Conservation (phyloP, 2,329 filamentous ascomycete species). For the Neocucurbitaria cava region DNA sequence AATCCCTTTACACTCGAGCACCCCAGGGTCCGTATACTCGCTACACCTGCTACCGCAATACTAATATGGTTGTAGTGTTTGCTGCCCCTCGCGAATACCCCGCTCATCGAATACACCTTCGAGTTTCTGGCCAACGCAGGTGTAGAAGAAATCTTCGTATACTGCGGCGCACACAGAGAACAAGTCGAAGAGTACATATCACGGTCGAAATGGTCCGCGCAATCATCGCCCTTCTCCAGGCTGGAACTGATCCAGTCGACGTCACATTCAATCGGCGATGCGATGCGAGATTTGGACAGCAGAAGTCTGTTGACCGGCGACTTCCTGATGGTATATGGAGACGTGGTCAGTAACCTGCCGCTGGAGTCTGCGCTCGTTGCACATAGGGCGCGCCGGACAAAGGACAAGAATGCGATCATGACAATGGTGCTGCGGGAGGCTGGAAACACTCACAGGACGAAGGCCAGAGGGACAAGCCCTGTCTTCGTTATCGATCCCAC, state of each 20-base stretch:
- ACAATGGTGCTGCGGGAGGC: conserved; percentile 88
- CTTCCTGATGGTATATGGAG: conserved; percentile 91
- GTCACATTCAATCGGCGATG: conserved; percentile 87
- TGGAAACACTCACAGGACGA: conserved; percentile 76
- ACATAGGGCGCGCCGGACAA: conserved; percentile 80
- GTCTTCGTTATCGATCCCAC: conserved; percentile 86
- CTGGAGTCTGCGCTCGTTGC: conserved; percentile 80
- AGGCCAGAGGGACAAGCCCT: conserved; percentile 75
- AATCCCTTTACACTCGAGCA: conserved; percentile 86
- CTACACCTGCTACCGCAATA: not conserved
- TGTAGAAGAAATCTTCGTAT: conserved; percentile 92
- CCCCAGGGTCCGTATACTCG: conserved; percentile 71
- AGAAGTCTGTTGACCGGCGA: conserved; percentile 85
- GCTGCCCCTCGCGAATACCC: conserved; percentile 88
- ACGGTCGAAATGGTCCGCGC: conserved; percentile 74
- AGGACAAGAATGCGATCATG: conserved; percentile 96
- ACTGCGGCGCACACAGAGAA: conserved; percentile 86
- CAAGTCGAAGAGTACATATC: conserved; percentile 86
- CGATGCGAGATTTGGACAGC: conserved; percentile 90
- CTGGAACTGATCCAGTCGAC: conserved; percentile 88
- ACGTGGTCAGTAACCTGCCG: conserved; percentile 87
- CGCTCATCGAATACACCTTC: conserved; percentile 95
- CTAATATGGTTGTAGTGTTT: conserved; percentile 71
- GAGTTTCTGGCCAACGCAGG: conserved; percentile 95
- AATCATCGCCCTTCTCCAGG: conserved; percentile 79